phyloP scores from a whole-genome alignment of 177 flowering plant genomes.

The Vitis hybrid region DNA sequence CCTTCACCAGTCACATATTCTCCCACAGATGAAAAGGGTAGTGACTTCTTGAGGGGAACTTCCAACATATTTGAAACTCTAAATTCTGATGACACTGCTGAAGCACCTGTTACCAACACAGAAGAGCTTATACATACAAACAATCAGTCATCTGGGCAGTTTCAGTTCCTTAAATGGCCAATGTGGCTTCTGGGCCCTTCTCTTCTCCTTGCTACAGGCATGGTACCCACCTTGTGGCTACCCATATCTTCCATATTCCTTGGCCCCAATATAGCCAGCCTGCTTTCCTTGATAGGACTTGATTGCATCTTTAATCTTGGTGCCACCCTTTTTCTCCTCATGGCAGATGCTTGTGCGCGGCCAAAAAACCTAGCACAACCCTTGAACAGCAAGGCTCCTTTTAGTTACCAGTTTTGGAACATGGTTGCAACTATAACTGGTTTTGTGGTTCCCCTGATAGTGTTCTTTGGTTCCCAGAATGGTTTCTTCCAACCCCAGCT shows the following conservation, averaged over 20 bases:
- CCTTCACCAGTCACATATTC: conserved; percentile 60
- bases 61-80: conserved; percentile 59
- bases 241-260: conserved; percentile 82
- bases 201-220: conserved; percentile 70
- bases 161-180: conserved; percentile 67
- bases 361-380: conserved; percentile 35
- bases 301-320: conserved; percentile 91
- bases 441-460: conserved; percentile 49
- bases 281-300: conserved; percentile 81
- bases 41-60: conserved; percentile 25
- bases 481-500: conserved; percentile 64
- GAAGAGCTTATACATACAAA: conserved; percentile 17
- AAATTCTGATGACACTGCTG: conserved; percentile 29
- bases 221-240: conserved; percentile 85
- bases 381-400: conserved; percentile 54
- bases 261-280: conserved; percentile 81
- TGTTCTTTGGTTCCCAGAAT: conserved; percentile 50
- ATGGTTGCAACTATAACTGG: conserved; percentile 60
- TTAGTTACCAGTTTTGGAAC: conserved; percentile 78
- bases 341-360: conserved; percentile 83
- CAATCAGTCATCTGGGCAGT: conserved; percentile 21
- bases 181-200: conserved; percentile 91
- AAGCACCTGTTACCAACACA: conserved; percentile 16
- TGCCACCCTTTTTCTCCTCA: conserved; percentile 79
- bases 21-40: conserved; percentile 34